These are phyloP conservation scores for Gonium pectorale DNA, from an alignment of 139 green algal species.

Conservation along the genomic window DNA sequence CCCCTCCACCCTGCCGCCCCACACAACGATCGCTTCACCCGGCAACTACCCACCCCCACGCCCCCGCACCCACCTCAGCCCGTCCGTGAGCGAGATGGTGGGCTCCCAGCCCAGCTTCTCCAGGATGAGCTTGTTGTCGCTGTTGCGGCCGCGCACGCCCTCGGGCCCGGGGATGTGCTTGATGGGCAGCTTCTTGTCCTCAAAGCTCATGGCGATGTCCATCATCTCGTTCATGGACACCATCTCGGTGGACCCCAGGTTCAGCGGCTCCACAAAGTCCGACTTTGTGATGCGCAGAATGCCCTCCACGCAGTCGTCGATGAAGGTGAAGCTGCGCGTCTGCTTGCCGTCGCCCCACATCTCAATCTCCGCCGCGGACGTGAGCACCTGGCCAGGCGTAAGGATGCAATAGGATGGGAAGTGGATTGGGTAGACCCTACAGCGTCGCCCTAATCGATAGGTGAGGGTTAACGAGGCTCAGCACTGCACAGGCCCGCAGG, in stretches of 20 bases:
- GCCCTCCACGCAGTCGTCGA: constrained; percentile 99
- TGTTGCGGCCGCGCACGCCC: constrained; percentile 98
- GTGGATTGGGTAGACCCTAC: no score
- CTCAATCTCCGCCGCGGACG: constrained; percentile 88
- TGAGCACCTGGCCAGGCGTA: constrained; percentile 70
- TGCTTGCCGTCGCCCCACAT: constrained; percentile 99
- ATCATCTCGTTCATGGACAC: constrained; percentile 97
- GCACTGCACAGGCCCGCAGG: no score
- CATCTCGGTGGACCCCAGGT: constrained; percentile 97
- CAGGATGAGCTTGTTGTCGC: constrained; percentile 91
- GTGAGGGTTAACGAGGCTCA: no score
- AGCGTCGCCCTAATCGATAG: no score
- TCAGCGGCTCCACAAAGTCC: constrained; percentile 96
- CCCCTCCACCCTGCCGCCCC: not conserved
- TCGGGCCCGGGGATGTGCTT: constrained; percentile 98
- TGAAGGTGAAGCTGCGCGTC: constrained; percentile 99
- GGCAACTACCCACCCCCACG: no score
- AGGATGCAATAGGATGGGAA: not conserved
- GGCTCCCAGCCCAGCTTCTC: constrained; percentile 99
- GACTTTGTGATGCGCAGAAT: constrained; percentile 98
- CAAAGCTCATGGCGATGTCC: constrained; percentile 69
- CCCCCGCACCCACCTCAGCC: constrained; percentile 61
- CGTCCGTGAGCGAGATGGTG: constrained; percentile 88
- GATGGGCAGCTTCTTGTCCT: constrained; percentile 86
- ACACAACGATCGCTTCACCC: not conserved